Evolutionary conservation across 495 filamentous ascomycete genomes (phyloP), one percentile per base, ranked within the genome.

Genomic region (Podospora pseudocomata): DNA sequence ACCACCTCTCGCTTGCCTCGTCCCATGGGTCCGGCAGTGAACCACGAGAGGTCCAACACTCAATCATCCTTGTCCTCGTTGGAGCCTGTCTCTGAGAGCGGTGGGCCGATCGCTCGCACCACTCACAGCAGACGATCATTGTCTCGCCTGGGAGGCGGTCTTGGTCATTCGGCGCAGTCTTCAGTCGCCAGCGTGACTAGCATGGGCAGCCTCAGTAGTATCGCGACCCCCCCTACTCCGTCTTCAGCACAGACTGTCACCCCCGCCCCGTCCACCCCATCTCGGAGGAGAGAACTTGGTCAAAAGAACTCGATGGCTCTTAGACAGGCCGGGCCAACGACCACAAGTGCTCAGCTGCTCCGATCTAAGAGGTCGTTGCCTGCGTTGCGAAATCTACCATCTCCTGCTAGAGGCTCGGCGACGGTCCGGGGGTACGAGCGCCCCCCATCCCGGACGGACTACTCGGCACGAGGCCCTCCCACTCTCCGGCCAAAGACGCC

Each of bases 11-110:
- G 84, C 57, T 80, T 94, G 68, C 87, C 90, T 60, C 86, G 90
- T 65, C 87, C 85, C 69, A 76, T 77, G 74, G 82, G 89, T 64
- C 86, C 85, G 66, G 66, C 74, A 72, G 82, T 83, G 67, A 86
- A 88, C 75, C 85, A 86, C 67, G 86, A 86, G 65, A 81, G 86
- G 59, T 84, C 87, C 49, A 88, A 91, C 58, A 83, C 85, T 13
- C 86, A 86, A 73, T 90, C 92, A n/a, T 90, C 88, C 2, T 18
- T 49, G 11, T 32, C 30, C 4, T 32, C 30, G 30, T 84, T 99
- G 11, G 95, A 97, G 70, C 94, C 94, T 34, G 93, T 98, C 2
- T 97, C 92, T 54, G 96, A 98, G 78, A 91, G 89, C 66, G 94
- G 93, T 66, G 92, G 88, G 28, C 88, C 91, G 32, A 84, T 90